Evolutionary conservation across 2,329 filamentous ascomycete species (phyloP).

Genomic region (Cladophialophora chaetospira): DNA sequence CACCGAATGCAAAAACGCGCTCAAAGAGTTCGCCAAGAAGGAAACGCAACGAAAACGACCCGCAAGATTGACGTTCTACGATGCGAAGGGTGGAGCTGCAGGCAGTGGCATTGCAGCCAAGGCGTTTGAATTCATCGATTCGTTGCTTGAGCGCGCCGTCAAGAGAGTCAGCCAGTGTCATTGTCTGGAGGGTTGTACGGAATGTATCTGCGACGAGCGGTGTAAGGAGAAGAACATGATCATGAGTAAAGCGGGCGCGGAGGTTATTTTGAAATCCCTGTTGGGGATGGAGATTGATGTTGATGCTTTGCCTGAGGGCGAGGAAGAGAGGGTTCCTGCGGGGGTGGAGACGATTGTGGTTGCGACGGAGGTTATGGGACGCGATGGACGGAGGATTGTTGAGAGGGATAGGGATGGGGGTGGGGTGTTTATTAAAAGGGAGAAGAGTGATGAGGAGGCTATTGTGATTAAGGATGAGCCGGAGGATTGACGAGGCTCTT

Average conservation of each 20-base stretch:
- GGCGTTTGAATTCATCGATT: slow-evolving; percentile 88
- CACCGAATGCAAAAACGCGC: slow-evolving; percentile 87
- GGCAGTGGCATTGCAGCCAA: slow-evolving; percentile 88
- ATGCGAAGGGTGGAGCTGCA: slow-evolving; percentile 82
- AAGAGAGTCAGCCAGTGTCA: slow-evolving; percentile 73
- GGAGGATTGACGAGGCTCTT: slow-evolving; percentile 24
- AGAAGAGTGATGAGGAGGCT: slow-evolving; percentile 32
- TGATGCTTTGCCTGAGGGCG: slow-evolving; percentile 82
- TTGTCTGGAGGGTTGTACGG: slow-evolving; percentile 79
- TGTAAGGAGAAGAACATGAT: slow-evolving; percentile 88
- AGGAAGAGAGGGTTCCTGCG: slow-evolving; percentile 64
- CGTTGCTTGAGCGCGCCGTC: slow-evolving; percentile 74
- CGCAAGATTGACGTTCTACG: slow-evolving; percentile 88
- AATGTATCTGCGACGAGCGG: slow-evolving; percentile 82
- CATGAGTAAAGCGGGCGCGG: slow-evolving; percentile 87
- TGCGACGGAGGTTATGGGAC: slow-evolving; percentile 64
- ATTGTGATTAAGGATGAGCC: slow-evolving; percentile 35
- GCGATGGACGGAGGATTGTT: slow-evolving; percentile 35
- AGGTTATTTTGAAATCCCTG: slow-evolving; percentile 76
- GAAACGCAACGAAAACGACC: slow-evolving; percentile 69
- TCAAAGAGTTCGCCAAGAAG: slow-evolving; percentile 79
- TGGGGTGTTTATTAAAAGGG: slow-evolving; percentile 22
- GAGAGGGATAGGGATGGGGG: slow-evolving; percentile 28
- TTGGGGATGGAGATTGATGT: slow-evolving; percentile 77
- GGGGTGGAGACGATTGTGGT: slow-evolving; percentile 81